Base-by-base conservation (phyloP, 495 filamentous ascomycete genomes). In the Glonium stellatum region DNA sequence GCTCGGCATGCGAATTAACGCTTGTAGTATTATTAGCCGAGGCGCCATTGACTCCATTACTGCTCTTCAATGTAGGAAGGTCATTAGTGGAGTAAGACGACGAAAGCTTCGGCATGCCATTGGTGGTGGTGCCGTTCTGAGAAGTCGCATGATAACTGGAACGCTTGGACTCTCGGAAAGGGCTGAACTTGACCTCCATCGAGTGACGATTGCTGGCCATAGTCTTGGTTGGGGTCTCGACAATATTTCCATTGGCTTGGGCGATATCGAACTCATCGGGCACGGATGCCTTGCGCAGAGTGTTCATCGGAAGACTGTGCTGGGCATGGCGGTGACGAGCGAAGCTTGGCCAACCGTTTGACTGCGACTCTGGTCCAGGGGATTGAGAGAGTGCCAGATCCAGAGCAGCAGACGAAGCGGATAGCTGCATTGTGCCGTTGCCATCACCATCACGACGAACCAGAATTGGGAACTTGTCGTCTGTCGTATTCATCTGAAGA, bases 51-150 rank as follows among this genome's bases (percentile, higher is more conserved):
- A 69, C 72, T 67, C 39, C 73, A 70, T 71, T 69, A 49, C 77
- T 76, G 31, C 74, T 83, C 78, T 91, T 93, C 63, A 90, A 76
- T 0, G 91, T 95, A n/a, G 92, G 88, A 4, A 97, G 76, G 66
- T 97, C 93, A 70, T 85, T 88, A 21, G 90, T 85, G 1, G 93
- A 97, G 73, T 89, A 97, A 1, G 92, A 96, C 3, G 87, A 84
- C 72, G 91, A 87, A 37, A 95, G 72, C 76, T 83, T 92, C 61
- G 78, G 71, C 61, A 69, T 66, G 41, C 69, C 72, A 59, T 68
- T 69, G 49, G 63, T 19, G 49, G 63, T 19, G 8, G 57, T 25
- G 15, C 54, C 58, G 39, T 56, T 63, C 52, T 65, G 86, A 60
- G 74, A 84, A 69, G 77, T 81, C 58, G 74, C 78, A 70, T 78